These are phyloP conservation scores for Malbranchea zuffiana DNA, from an alignment of 2,329 filamentous ascomycete species.

Conservation along the genomic window DNA sequence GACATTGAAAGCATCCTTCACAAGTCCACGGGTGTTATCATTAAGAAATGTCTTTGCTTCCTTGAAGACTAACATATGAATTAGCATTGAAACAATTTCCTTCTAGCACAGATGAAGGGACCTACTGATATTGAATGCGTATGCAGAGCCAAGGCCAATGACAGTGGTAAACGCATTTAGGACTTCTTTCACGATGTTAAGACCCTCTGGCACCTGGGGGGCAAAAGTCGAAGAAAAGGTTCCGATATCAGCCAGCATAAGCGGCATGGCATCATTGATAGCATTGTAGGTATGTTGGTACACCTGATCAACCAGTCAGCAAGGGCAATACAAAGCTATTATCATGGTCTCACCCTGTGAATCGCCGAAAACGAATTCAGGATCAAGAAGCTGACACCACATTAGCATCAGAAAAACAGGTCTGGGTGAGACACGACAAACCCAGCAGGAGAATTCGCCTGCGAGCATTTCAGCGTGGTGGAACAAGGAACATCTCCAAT, in stretches of 20 bases:
- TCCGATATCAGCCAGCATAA: conserved; percentile 1
- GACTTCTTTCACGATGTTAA: not conserved
- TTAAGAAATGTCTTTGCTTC: not conserved
- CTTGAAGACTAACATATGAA: conserved; percentile 1
- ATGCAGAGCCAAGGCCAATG: not conserved
- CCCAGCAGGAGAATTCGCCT: conserved; percentile 1
- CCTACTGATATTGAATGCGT: conserved; percentile 2
- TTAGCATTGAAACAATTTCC: not conserved
- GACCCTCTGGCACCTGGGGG: not conserved
- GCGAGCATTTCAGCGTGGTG: not conserved
- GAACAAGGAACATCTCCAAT: conserved; percentile 1
- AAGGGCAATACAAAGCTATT: not conserved
- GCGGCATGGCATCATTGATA: not conserved
- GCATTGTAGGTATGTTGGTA: conserved; percentile 1
- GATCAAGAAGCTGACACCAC: conserved; percentile 1
- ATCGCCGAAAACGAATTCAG: conserved; percentile 3
- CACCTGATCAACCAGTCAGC: not conserved
- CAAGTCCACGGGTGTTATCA: not conserved
- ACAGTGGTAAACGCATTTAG: not conserved
- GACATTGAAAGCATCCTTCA: conserved; percentile 4
- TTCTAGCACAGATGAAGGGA: not conserved
- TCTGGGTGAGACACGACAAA: not conserved
- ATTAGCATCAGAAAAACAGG: not conserved
- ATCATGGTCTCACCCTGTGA: not conserved
- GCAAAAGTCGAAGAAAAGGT: not conserved